A percentile compares a stretch with the other conserved stretches of the same genome.
These are phyloP conservation scores for Astragalus membranaceus DNA, from an alignment of 306 rosid genomes.

Conservation along the genomic window DNA sequence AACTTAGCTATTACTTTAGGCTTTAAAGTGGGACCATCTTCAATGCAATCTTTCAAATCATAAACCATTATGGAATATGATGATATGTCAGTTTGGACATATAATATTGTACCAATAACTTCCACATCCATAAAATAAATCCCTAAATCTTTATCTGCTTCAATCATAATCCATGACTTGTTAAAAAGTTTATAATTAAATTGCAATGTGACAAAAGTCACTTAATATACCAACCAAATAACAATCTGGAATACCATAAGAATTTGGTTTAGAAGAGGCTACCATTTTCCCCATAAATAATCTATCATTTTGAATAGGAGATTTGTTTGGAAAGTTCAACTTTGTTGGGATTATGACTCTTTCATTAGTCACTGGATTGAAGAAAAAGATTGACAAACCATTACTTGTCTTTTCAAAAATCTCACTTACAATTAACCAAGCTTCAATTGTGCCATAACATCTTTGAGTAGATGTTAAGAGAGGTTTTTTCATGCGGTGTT, in stretches of 20 bases:
- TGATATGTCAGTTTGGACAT: neutral
- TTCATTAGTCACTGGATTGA: neutral
- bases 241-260: neutral
- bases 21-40: neutral
- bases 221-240: neutral
- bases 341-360: neutral
- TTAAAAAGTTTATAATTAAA: neutral
- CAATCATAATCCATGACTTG: neutral
- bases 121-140: neutral
- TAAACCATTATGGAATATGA: neutral
- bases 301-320: neutral
- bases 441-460: neutral
- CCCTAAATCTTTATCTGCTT: neutral
- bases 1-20: neutral
- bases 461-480: neutral
- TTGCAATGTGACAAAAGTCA: neutral
- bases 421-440: neutral
- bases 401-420: too few relatives aligned
- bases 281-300: neutral
- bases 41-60: neutral
- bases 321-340: neutral
- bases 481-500: neutral
- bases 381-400: neutral
- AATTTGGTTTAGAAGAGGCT: neutral
- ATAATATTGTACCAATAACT: neutral